phyloP scores from a whole-genome alignment of 2,329 filamentous ascomycete species.

The Botrytis squamosa region DNA sequence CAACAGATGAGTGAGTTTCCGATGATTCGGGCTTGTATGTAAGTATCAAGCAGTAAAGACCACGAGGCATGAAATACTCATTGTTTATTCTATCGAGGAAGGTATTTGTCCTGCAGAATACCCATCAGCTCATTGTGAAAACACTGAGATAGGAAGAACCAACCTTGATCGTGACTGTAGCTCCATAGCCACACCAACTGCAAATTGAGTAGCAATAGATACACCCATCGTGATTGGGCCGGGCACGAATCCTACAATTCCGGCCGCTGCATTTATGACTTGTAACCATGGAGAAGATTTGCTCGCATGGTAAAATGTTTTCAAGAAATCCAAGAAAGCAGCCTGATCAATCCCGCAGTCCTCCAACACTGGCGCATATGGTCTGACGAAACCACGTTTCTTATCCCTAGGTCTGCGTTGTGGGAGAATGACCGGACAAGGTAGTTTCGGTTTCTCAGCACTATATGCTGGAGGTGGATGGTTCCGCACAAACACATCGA shows the following conservation, averaged over 20 bases:
- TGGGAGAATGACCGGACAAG: constrained; percentile 51
- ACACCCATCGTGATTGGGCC: constrained; percentile 45
- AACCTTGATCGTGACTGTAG: constrained; percentile 30
- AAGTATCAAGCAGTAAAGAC: constrained; percentile 55
- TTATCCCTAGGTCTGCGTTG: constrained; percentile 51
- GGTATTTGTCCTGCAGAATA: constrained; percentile 42
- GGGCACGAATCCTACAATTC: constrained; percentile 40
- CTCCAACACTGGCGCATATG: constrained; percentile 51
- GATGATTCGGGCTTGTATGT: constrained; percentile 48
- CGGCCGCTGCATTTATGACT: constrained; percentile 45
- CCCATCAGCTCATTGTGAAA: constrained; percentile 17
- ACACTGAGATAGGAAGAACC: constrained; percentile 10
- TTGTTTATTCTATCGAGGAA: constrained; percentile 58
- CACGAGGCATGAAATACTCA: constrained; percentile 55
- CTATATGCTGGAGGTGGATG: constrained; percentile 29
- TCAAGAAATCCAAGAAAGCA: constrained; percentile 50
- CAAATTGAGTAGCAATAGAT: constrained; percentile 46
- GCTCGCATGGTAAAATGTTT: constrained; percentile 47
- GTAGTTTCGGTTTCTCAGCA: constrained; percentile 31
- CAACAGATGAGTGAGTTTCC: constrained; percentile 31
- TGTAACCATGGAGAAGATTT: constrained; percentile 43
- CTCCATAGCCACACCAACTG: constrained; percentile 45
- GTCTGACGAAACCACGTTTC: constrained; percentile 51
- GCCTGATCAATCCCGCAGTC: constrained; percentile 48
- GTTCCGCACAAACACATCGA: constrained; percentile 27